Base-by-base conservation (phyloP, 2,329 filamentous ascomycete genomes). In the Fonsecaea pedrosoi region DNA sequence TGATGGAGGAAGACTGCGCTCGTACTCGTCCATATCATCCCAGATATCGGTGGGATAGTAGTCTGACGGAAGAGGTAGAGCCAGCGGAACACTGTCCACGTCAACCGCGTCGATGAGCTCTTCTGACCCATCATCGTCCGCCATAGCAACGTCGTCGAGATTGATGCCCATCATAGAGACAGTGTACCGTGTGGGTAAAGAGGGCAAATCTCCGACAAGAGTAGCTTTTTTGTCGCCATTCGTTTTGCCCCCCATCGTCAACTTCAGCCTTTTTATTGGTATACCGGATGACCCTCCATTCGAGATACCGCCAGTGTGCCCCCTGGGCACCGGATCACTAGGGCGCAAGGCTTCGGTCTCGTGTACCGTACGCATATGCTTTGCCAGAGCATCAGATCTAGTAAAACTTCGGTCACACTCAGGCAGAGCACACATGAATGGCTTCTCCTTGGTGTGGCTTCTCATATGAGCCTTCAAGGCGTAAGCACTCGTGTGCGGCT, bases 401-500 rank as follows among this genome's bases (percentile, higher is more conserved):
- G 95, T 99, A 74, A 99, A 99, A 37, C 94, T 94, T 68, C 94
- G 90, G 77, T 99, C 95, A 81, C 95, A 99, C 86, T 99, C 95
- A 65, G 95, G 95, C 48, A 99, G 81, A 35, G 93, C 92, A 79
- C 95, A 99, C 81, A 97, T 97, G 77, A 98, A 98, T 0, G 95
- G 95, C 81, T 99, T 99, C 84, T 99, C 95, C 75, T 95, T 87
- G 1, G 95, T 99, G 78, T 99, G 95, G 77, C 94, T 97, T 73
- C 95, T 86, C 94, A 99, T 97, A 76, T 99, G 95, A 9, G 95
- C 95, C 78, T 96, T 94, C 70, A 99, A 82, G 4, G 95, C 95
- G 80, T 99, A 99, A 2, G 92, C 95, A 75, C 93, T 97, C 1
- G 94, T 94, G 80, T 99, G 95, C 18, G 92, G 89, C 79, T 95